Base-by-base conservation (phyloP, 768 basidiomycete genomes). In the Tephrocybe sp. region DNA sequence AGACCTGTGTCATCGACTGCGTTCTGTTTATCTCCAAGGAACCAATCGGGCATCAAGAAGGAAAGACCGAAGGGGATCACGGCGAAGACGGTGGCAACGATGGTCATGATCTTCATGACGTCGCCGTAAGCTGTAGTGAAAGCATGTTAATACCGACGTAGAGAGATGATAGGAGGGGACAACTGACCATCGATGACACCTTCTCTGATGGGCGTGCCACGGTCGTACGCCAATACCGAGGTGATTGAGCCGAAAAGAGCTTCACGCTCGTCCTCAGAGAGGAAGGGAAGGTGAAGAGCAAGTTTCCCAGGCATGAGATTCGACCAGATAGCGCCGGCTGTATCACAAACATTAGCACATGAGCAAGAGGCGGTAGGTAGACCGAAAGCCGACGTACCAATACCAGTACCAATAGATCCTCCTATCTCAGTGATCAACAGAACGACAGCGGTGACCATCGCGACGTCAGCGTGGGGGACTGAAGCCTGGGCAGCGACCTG, bases 391-490 rank as follows among this genome's bases (percentile, higher is more conserved):
- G 1, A 62, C 74, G 2, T 49, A 76, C 83, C 82, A 47, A 81
- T 72, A 8, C 83, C 83, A n/a, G 70, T 76, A 25, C 86, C 86
- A 21, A 84, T 77, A 11, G 79, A 78, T 21, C 80, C 83, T 9
- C 86, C 86, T 41, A 87, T 77, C 59, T 89, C 85, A 0, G 86
- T 84, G 37, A 85, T 61, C 13, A 89, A 71, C n/a, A 87, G 64
- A 5, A 87, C 81, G 44, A 86, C 66, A 0, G 84, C 84, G 5
- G 83, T 87, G 35, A 80, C 80, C 57, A 82, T 82, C 0, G 83
- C 86, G 5, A 87, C 80, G 50, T 87, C 86, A 9, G 63, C 62
- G 57, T 87, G 86, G 0, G 79, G 70, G 3, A 87, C 87, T 9
- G 78, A 69, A 3, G 84, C 86, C 59, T 88, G 86, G 3, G 85